Conservation (phyloP, 129 eudicot genomes). For the Artemisia tridentata region DNA sequence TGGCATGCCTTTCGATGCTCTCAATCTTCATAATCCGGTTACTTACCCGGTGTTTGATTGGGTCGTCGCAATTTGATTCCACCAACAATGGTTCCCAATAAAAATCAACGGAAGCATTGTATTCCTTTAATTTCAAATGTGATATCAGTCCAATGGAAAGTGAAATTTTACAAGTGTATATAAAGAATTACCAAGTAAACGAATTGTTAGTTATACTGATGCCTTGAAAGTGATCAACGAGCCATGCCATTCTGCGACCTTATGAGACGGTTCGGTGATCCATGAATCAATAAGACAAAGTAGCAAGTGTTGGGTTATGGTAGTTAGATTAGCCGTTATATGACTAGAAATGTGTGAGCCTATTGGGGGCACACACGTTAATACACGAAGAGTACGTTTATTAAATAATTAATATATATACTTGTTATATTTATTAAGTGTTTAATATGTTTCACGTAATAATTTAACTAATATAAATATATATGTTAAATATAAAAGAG, state of each 20-base stretch:
- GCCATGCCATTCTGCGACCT: slow-evolving; percentile 45
- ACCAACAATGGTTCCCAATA: slow-evolving; percentile 74
- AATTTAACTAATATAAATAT: too few species aligned
- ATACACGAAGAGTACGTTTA: too few species aligned
- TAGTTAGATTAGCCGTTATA: too few species aligned
- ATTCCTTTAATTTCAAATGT: slow-evolving; percentile 39
- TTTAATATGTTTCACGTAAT: too few species aligned
- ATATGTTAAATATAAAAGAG: too few species aligned
- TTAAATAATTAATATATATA: too few species aligned
- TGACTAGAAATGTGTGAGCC: too few species aligned
- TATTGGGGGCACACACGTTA: too few species aligned
- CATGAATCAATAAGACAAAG: slow-evolving; percentile 53
- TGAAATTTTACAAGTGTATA: neutral
- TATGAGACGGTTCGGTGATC: slow-evolving; percentile 35
- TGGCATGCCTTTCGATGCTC: slow-evolving; percentile 60
- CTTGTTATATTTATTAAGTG: too few species aligned
- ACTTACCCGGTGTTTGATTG: slow-evolving; percentile 45
- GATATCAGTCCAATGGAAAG: neutral
- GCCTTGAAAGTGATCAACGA: slow-evolving; percentile 55
- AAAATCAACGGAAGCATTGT: slow-evolving; percentile 63
- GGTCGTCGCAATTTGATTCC: slow-evolving; percentile 71
- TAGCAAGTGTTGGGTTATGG: too few species aligned
- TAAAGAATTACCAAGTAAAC: neutral
- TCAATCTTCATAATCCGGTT: slow-evolving; percentile 52
- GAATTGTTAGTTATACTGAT: slow-evolving; percentile 32